These are phyloP conservation scores for Mycena polygramma DNA, from an alignment of 768 basidiomycete species.

Conservation along the genomic window DNA sequence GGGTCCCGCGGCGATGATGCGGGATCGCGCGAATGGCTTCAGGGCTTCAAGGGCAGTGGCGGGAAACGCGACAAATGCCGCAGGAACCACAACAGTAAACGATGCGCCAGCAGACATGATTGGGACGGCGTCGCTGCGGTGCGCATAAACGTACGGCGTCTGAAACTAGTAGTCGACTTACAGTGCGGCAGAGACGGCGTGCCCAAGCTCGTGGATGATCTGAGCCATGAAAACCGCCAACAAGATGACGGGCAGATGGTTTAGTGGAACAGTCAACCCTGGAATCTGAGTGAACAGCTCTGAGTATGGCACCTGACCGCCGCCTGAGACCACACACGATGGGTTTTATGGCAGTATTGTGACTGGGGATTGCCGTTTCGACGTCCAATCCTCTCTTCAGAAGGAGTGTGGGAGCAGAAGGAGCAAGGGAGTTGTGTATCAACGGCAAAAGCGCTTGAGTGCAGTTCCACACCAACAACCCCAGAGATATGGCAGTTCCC, in stretches of 20 bases:
- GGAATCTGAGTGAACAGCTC: slow-evolving; percentile 70
- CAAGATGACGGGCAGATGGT: slow-evolving; percentile 76
- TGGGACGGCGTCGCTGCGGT: slow-evolving; percentile 71
- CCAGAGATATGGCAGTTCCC: slow-evolving; percentile 6
- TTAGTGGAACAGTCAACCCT: slow-evolving; percentile 83
- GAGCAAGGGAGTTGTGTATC: slow-evolving; percentile 23
- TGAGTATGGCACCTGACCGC: slow-evolving; percentile 2
- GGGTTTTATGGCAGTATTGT: slow-evolving; percentile 42
- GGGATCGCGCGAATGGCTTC: slow-evolving; percentile 59
- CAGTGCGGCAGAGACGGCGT: slow-evolving; percentile 82
- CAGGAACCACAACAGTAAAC: slow-evolving; percentile 73
- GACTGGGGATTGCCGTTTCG: slow-evolving; percentile 16
- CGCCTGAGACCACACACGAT: slow-evolving; percentile 46
- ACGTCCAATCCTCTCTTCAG: slow-evolving; percentile 36
- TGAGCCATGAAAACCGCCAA: slow-evolving; percentile 73
- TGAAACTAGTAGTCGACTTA: slow-evolving; percentile 51
- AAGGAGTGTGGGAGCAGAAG: slow-evolving; percentile 15
- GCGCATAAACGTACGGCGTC: slow-evolving; percentile 3
- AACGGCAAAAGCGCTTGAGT: slow-evolving; percentile 28
- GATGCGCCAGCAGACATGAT: slow-evolving; percentile 73
- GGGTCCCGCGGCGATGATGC: slow-evolving; percentile 80
- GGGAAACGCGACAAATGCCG: slow-evolving; percentile 80
- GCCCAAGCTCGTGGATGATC: slow-evolving; percentile 84
- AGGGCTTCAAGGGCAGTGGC: slow-evolving; percentile 53
- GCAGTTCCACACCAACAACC: slow-evolving; percentile 56